A percentile compares a stretch with the other conserved stretches of the same genome.
phyloP scores from a whole-genome alignment of 2,329 filamentous ascomycete genomes.

The Exutisphaerella laricina region DNA sequence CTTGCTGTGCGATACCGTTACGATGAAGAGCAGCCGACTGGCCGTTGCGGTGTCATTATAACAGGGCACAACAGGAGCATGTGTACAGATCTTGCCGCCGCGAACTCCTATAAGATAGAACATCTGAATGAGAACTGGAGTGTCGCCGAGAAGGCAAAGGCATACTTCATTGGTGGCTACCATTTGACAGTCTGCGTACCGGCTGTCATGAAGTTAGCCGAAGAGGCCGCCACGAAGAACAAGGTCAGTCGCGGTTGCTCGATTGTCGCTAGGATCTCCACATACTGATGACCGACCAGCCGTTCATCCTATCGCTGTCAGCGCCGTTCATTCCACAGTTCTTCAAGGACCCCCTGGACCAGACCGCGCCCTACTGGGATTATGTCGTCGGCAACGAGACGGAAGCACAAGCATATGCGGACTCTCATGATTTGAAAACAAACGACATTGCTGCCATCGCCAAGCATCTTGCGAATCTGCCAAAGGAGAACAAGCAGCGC shows the following conservation, averaged over 20 bases:
- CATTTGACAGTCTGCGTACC: slow-evolving; percentile 94
- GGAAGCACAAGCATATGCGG: slow-evolving; percentile 82
- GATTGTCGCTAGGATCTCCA: slow-evolving; percentile 7
- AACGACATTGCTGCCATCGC: slow-evolving; percentile 81
- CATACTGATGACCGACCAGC: slow-evolving; percentile 33
- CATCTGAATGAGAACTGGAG: slow-evolving; percentile 95
- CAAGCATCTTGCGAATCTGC: slow-evolving; percentile 75
- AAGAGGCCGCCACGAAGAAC: slow-evolving; percentile 82
- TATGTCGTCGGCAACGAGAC: slow-evolving; percentile 96
- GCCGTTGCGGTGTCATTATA: slow-evolving; percentile 93
- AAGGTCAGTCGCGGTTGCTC: slow-evolving; percentile 53
- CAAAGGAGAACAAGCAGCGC: slow-evolving; percentile 84
- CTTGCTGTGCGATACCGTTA: slow-evolving; percentile 93
- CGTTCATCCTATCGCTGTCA: slow-evolving; percentile 83
- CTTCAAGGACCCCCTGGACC: slow-evolving; percentile 94
- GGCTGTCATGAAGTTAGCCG: slow-evolving; percentile 81
- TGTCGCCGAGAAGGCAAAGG: slow-evolving; percentile 78
- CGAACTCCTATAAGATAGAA: slow-evolving; percentile 93
- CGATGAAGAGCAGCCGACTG: slow-evolving; percentile 76
- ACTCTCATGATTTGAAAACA: slow-evolving; percentile 67
- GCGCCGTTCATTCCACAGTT: slow-evolving; percentile 95
- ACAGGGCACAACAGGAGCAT: slow-evolving; percentile 93
- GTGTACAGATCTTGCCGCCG: slow-evolving; percentile 90
- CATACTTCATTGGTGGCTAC: slow-evolving; percentile 93
- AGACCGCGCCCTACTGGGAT: slow-evolving; percentile 84